These are phyloP conservation scores for Sporisorium scitamineum DNA, from an alignment of 1,284 basidiomycete species.

Conservation along the genomic window DNA sequence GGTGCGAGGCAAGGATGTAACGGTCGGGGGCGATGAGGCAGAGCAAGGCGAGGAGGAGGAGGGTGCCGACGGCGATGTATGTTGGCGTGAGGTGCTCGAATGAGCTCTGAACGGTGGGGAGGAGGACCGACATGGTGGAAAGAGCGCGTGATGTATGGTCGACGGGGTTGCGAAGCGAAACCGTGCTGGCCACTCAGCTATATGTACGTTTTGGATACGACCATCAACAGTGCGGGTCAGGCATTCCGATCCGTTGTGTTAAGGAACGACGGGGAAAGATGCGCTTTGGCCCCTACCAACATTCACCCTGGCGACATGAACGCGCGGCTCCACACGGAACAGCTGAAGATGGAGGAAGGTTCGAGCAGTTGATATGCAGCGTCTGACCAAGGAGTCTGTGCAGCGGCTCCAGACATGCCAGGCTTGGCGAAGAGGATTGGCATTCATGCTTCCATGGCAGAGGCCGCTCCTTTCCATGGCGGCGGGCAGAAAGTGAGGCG, in stretches of 20 bases:
- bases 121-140: slow-evolving; percentile 27
- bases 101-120: slow-evolving; percentile 29
- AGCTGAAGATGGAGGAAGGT: not conserved
- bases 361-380: not conserved
- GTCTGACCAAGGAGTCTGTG: too few species aligned
- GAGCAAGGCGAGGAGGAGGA: slow-evolving; percentile 34
- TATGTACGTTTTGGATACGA: not conserved
- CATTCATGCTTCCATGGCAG: not conserved
- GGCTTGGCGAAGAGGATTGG: not conserved
- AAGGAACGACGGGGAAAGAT: not conserved
- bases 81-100: slow-evolving; percentile 34
- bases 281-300: not conserved
- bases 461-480: not conserved
- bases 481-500: too few species aligned
- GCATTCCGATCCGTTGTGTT: not conserved
- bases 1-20: slow-evolving; percentile 46
- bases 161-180: too few species aligned
- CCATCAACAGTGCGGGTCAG: too few species aligned
- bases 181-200: too few species aligned
- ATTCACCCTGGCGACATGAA: too few species aligned
- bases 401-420: not conserved
- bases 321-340: not conserved
- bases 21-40: slow-evolving; percentile 48
- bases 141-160: not conserved
- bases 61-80: slow-evolving; percentile 30